phyloP scores from a whole-genome alignment of 176 grass and related monocot species.

The Elymus sibiricus region DNA sequence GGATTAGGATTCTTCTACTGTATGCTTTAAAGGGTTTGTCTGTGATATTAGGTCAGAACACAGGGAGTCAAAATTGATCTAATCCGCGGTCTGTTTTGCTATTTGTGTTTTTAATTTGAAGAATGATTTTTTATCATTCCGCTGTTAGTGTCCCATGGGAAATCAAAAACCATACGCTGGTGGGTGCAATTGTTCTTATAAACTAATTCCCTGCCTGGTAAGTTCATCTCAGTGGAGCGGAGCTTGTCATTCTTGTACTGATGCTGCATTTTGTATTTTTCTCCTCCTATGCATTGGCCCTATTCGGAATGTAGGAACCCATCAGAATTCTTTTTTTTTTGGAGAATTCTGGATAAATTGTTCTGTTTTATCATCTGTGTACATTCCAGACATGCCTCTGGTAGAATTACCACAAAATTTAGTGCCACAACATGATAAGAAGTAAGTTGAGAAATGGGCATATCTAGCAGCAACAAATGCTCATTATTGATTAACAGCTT shows the following conservation, averaged over 20 bases:
- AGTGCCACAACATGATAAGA: not conserved
- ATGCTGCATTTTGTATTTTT: conserved; percentile 10
- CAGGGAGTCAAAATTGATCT: not conserved
- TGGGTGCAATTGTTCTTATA: not conserved
- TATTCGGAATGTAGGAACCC: not conserved
- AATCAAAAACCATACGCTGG: not conserved
- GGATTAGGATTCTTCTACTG: not conserved
- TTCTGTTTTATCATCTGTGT: no score
- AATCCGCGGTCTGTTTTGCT: not conserved
- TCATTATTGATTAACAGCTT: not conserved
- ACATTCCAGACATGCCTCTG: not conserved
- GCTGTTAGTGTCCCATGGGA: not conserved
- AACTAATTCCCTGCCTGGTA: not conserved
- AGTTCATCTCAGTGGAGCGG: not conserved
- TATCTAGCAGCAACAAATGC: not conserved
- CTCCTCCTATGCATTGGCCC: not conserved
- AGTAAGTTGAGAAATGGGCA: not conserved
- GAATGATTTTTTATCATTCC: not conserved
- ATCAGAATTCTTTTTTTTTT: not conserved
- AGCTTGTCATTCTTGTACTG: not conserved
- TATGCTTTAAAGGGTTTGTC: not conserved
- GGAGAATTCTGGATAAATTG: not conserved
- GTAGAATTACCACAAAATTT: not conserved
- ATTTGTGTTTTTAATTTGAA: not conserved
- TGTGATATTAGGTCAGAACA: not conserved